Conservation (phyloP, 2,329 filamentous ascomycete species). For the Cercospora zeae-maydis region DNA sequence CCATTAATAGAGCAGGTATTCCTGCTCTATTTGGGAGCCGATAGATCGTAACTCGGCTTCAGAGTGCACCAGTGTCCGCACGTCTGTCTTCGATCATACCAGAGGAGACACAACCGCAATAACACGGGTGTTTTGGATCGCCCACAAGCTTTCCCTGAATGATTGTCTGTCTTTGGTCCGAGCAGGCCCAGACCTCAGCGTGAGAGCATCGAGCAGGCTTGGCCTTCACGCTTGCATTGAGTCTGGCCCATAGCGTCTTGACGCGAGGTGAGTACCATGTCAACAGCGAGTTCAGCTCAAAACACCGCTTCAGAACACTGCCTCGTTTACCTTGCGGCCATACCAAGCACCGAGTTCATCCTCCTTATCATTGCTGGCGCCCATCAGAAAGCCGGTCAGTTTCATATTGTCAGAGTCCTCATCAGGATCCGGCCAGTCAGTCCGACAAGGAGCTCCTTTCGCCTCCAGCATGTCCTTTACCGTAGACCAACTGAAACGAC, state of each 20-base stretch:
- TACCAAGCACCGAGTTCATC: slow-evolving; percentile 80
- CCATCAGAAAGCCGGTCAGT: slow-evolving; percentile 72
- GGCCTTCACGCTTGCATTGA: neutral
- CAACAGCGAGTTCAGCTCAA: neutral
- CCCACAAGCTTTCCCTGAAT: neutral
- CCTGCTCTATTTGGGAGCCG: neutral
- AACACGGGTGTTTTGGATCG: neutral
- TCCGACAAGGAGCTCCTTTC: slow-evolving; percentile 62
- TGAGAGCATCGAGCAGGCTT: neutral
- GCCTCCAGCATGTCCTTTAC: slow-evolving; percentile 86
- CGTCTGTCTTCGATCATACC: neutral
- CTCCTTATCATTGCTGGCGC: slow-evolving; percentile 44
- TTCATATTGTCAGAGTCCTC: slow-evolving; percentile 63
- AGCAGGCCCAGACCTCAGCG: neutral
- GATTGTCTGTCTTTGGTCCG: neutral
- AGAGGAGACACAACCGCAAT: neutral
- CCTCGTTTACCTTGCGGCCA: slow-evolving; percentile 65
- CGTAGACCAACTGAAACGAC: slow-evolving; percentile 92
- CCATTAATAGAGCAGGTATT: neutral
- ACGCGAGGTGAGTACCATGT: neutral
- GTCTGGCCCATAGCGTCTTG: neutral
- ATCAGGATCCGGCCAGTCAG: slow-evolving; percentile 79
- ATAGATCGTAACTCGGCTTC: neutral
- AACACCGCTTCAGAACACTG: slow-evolving; percentile 58
- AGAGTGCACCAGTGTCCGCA: neutral